Evolutionary conservation across 2,329 filamentous ascomycete genomes (phyloP).

Genomic region (Ceratocystis cacaofunesta): DNA sequence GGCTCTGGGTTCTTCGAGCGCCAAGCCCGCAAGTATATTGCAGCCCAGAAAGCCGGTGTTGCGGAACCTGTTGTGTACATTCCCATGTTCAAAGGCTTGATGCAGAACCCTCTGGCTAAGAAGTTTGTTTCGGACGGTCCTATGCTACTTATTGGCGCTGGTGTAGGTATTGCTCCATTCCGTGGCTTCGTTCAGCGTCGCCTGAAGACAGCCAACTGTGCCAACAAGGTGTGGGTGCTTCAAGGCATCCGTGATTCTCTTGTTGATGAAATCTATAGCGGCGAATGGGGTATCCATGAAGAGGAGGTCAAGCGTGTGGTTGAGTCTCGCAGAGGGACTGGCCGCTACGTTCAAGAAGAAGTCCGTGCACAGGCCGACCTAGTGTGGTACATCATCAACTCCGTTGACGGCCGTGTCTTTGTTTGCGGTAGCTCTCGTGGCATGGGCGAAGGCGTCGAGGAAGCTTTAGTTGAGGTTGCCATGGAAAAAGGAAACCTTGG

Average conservation of each 20-base stretch:
- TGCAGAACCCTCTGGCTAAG: conserved; percentile 88
- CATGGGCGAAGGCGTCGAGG: conserved; percentile 94
- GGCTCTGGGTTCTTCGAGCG: conserved; percentile 90
- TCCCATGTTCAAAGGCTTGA: conserved; percentile 96
- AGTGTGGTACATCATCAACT: conserved; percentile 97
- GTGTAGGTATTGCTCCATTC: conserved; percentile 94
- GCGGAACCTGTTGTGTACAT: conserved; percentile 42
- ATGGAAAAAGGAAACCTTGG: conserved; percentile 86
- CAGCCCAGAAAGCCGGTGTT: conserved; percentile 47
- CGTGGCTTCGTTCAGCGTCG: conserved; percentile 91
- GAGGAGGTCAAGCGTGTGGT: conserved; percentile 72
- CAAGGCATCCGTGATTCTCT: conserved; percentile 89
- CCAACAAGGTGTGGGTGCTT: conserved; percentile 95
- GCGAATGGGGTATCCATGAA: conserved; percentile 90
- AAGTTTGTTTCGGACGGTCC: conserved; percentile 88
- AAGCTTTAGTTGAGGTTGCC: conserved; percentile 73
- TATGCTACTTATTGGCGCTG: conserved; percentile 93
- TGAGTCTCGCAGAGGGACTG: conserved; percentile 59
- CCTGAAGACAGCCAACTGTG: conserved; percentile 85
- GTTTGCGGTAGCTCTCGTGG: conserved; percentile 91
- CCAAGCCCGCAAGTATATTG: conserved; percentile 57
- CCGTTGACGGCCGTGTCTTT: conserved; percentile 88
- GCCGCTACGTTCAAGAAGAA: conserved; percentile 92
- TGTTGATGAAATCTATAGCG: conserved; percentile 89
- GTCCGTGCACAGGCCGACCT: conserved; percentile 80